These are phyloP conservation scores for Aureoboletus auriporus DNA, from an alignment of 768 basidiomycete genomes.

Conservation along the genomic window DNA sequence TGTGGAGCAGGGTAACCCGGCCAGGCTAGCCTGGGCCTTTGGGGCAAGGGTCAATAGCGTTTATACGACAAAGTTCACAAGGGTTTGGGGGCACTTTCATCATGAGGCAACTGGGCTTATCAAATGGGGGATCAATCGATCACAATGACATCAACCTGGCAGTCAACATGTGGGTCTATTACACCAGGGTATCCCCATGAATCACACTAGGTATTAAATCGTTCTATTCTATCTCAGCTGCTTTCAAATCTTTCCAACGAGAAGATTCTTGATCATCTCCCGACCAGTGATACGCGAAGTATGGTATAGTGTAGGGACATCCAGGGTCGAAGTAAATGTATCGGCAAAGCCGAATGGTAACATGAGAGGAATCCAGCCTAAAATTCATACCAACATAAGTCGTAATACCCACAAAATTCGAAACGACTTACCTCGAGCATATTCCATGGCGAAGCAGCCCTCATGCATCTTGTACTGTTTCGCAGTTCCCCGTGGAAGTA, in stretches of 20 bases:
- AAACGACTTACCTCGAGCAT: constrained; percentile 69
- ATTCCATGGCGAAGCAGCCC: constrained; percentile 94
- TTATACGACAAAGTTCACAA: too few relatives aligned
- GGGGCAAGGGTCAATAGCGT: too few relatives aligned
- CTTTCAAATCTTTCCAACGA: constrained; percentile 78
- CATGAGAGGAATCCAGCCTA: constrained; percentile 98
- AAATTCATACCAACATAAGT: neutral
- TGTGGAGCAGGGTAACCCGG: too few relatives aligned
- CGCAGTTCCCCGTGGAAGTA: constrained; percentile 73
- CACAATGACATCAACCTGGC: too few relatives aligned
- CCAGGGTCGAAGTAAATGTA: constrained; percentile 81
- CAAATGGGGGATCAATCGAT: too few relatives aligned
- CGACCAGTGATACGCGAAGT: constrained; percentile 75
- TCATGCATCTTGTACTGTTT: constrained; percentile 99
- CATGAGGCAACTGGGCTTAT: too few relatives aligned
- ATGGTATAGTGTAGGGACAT: constrained; percentile 75
- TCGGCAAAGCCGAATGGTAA: constrained; percentile 92
- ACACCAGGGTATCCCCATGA: too few relatives aligned
- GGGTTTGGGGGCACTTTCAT: too few relatives aligned
- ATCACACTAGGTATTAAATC: too few relatives aligned
- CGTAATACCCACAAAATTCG: neutral
- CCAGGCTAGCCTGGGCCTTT: too few relatives aligned
- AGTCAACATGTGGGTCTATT: too few relatives aligned
- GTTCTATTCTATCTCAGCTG: neutral
- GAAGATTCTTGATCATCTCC: constrained; percentile 79